Conservation (phyloP, 2,329 filamentous ascomycete genomes). For the Pestalotiopsis sp. region DNA sequence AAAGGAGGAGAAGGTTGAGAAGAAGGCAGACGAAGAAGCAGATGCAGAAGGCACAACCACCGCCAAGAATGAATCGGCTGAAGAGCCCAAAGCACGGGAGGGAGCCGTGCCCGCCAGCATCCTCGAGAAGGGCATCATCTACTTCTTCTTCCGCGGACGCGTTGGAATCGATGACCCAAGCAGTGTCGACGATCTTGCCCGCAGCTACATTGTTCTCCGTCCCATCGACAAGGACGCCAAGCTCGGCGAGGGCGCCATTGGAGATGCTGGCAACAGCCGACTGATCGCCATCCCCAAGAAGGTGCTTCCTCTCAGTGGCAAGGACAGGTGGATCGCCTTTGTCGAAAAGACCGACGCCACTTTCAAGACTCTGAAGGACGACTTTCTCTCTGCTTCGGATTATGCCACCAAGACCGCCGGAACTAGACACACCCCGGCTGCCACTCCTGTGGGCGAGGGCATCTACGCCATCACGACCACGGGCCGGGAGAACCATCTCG, state of each 20-base stretch:
- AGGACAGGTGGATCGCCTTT: constrained; percentile 78
- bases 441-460: constrained; percentile 79
- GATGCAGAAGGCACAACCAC: constrained; percentile 22
- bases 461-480: constrained; percentile 81
- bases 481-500: constrained; percentile 72
- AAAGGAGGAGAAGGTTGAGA: constrained; percentile 28
- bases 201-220: constrained; percentile 78
- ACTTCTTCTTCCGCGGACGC: constrained; percentile 84
- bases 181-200: constrained; percentile 70
- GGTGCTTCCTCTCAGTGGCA: constrained; percentile 67
- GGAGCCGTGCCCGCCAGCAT: constrained; percentile 51
- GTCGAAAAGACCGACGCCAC: constrained; percentile 73
- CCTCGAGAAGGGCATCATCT: constrained; percentile 85
- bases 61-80: constrained; percentile 23
- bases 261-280: constrained; percentile 62
- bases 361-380: constrained; percentile 70
- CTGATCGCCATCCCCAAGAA: constrained; percentile 85
- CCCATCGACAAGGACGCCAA: constrained; percentile 72
- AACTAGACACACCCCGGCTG: constrained; percentile 66
- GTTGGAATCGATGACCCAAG: constrained; percentile 73
- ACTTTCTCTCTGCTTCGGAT: constrained; percentile 66
- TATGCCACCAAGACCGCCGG: constrained; percentile 79
- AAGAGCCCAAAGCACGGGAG: constrained; percentile 34
- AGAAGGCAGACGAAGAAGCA: constrained; percentile 19
- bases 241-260: constrained; percentile 53